Evolutionary conservation across 2,329 filamentous ascomycete species (phyloP).

Genomic region (Trichoderma atroviride): DNA sequence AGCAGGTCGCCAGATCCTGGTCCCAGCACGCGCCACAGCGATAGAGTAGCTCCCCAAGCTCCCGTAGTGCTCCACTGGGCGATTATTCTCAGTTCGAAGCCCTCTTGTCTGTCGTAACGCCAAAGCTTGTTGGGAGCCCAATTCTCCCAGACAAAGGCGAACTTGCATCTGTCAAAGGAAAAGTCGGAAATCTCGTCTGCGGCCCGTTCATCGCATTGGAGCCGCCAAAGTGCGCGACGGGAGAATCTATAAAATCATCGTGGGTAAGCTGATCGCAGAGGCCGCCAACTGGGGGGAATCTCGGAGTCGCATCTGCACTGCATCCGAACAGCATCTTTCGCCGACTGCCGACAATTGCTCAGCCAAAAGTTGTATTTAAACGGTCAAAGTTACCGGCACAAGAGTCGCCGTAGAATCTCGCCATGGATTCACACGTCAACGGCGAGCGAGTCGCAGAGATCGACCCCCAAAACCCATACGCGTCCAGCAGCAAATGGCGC

Average conservation of each 20-base stretch:
- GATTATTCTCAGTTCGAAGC: not conserved
- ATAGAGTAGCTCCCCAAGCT: slow-evolving; percentile 17
- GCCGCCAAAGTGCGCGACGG: not conserved
- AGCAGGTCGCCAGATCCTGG: slow-evolving; percentile 14
- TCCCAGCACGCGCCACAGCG: slow-evolving; percentile 10
- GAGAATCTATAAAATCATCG: not conserved
- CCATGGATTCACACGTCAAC: slow-evolving; percentile 32
- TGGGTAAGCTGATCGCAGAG: slow-evolving; percentile 1
- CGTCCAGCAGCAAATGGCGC: slow-evolving; percentile 61
- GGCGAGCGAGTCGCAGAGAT: slow-evolving; percentile 36
- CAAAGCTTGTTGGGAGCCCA: slow-evolving; percentile 5
- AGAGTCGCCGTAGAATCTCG: not conserved
- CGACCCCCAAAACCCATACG: slow-evolving; percentile 54
- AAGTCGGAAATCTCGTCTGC: not conserved
- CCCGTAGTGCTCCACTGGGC: slow-evolving; percentile 20
- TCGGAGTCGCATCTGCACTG: not conserved
- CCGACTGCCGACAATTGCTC: not conserved
- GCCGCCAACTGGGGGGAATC: slow-evolving; percentile 12
- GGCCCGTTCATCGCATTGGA: not conserved
- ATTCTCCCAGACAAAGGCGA: not conserved
- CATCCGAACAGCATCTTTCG: not conserved
- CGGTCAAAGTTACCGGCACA: not conserved
- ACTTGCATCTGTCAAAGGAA: slow-evolving; percentile 8
- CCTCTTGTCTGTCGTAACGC: not conserved
- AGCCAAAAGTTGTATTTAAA: not conserved